Evolutionary conservation across 2,329 filamentous ascomycete species (phyloP), one percentile per base, ranked within the genome.

Genomic region (Botryotinia calthae): DNA sequence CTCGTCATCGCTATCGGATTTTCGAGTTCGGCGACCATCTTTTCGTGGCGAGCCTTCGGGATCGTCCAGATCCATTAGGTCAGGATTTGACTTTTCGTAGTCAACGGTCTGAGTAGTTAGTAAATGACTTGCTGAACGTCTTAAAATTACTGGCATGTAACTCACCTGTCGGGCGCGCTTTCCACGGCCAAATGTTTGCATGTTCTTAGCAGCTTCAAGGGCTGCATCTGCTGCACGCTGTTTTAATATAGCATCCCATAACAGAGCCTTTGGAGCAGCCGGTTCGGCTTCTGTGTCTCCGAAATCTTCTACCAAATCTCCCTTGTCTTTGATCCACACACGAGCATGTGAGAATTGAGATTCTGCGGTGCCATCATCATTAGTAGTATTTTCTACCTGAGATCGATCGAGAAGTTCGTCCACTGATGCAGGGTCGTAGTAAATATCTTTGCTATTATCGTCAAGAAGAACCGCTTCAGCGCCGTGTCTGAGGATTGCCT

Each of bases 161-260:
- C 77, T 74, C 44, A 81, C 80, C 58, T 79, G 76, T 69, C 79
- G 75, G 34, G 76, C 74, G 76, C 96, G 88, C 76, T 93, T 93
- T 56, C 96, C 96, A 74, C 96, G 89, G 18, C 96, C 96, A 65
- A 98, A 88, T n/a, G 88, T 88, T 80, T 97, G 89, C 66, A 90
- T 86, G 73, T 90, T 89, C 25, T 84, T 86, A 48, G 90, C 90
- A 12, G 90, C 89, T 78, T 94, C 90, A 72, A 89, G 89, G n/a
- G 88, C 87, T 4, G 94, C 95, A 71, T 91, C 89, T 59, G 88
- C 89, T 81, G 97, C 93, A 75, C 96, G 90, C 80, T 97, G 89
- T 70, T 90, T 89, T 51, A 99, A 85, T 74, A 99, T 98, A 77
- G 91, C 91, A 71, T 97, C 94, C 97, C 97, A 99, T 0, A 97